phyloP scores from a whole-genome alignment of 2,329 filamentous ascomycete genomes.

The Monilinia polystroma region DNA sequence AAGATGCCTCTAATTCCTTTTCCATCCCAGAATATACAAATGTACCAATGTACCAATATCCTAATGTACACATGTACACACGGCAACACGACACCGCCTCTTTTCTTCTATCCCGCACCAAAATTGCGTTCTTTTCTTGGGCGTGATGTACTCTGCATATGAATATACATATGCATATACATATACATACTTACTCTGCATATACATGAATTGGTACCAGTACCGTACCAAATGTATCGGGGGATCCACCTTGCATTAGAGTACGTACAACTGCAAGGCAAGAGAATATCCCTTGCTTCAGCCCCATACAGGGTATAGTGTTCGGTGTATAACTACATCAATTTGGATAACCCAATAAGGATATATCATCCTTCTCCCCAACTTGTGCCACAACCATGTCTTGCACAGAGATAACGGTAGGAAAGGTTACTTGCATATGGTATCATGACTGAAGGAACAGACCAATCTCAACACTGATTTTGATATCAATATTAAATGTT shows the following conservation, averaged over 20 bases:
- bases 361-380: neutral
- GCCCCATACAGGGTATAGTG: conserved; percentile 6
- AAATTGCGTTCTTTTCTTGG: conserved; percentile 7
- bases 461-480: conserved; percentile 15
- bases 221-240: conserved; percentile 9
- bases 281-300: conserved; percentile 17
- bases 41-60: neutral
- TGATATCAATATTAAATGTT: conserved; percentile 4
- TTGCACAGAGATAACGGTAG: conserved; percentile 17
- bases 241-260: conserved; percentile 16
- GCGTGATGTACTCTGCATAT: neutral
- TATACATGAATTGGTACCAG: conserved; percentile 19
- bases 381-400: neutral
- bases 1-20: too few species aligned
- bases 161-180: too few species aligned
- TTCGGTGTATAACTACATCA: neutral
- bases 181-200: conserved; percentile 5
- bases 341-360: neutral
- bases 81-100: conserved; percentile 20
- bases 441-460: conserved; percentile 17
- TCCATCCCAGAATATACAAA: conserved; percentile 15
- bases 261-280: neutral
- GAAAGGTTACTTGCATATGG: conserved; percentile 23
- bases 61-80: neutral
- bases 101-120: conserved; percentile 13